Conservation (phyloP, 2,329 filamentous ascomycete species). For the Cordyceps fumosorosea region DNA sequence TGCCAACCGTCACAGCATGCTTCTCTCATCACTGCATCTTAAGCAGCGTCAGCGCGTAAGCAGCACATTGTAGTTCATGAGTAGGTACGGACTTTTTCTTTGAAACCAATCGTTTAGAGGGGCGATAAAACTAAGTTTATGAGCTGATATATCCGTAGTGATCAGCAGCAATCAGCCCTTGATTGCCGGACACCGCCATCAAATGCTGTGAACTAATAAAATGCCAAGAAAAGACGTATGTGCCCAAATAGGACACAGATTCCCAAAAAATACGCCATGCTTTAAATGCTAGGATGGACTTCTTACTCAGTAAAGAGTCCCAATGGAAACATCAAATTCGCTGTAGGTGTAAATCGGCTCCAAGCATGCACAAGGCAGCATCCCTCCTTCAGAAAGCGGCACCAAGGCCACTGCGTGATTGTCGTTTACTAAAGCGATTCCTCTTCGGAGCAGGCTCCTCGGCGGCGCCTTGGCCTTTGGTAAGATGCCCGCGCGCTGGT, state of each 20-base stretch:
- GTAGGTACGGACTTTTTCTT: background rate
- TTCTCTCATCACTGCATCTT: background rate
- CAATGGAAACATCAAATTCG: background rate
- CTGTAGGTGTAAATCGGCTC: background rate
- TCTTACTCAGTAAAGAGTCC: background rate
- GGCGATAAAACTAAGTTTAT: slow-evolving; percentile 1
- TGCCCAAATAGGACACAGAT: slow-evolving; percentile 4
- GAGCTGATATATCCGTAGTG: slow-evolving; percentile 9
- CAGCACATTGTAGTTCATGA: background rate
- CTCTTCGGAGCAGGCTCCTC: slow-evolving; percentile 48
- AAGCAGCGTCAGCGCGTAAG: too few species aligned
- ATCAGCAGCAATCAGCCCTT: slow-evolving; percentile 13
- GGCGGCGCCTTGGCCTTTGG: slow-evolving; percentile 50
- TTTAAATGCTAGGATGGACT: slow-evolving; percentile 2
- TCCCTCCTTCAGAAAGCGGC: slow-evolving; percentile 61
- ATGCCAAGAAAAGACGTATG: background rate
- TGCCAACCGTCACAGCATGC: background rate
- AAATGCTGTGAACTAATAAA: slow-evolving; percentile 6
- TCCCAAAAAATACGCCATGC: slow-evolving; percentile 10
- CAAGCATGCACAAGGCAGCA: background rate
- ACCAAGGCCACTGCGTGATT: slow-evolving; percentile 89
- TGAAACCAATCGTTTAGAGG: slow-evolving; percentile 1
- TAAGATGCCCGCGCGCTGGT: slow-evolving; percentile 49
- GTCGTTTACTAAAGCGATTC: slow-evolving; percentile 79
- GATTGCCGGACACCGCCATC: slow-evolving; percentile 8